Conservation (phyloP, 2,329 filamentous ascomycete species). For the Pleoardoris graminearum region DNA sequence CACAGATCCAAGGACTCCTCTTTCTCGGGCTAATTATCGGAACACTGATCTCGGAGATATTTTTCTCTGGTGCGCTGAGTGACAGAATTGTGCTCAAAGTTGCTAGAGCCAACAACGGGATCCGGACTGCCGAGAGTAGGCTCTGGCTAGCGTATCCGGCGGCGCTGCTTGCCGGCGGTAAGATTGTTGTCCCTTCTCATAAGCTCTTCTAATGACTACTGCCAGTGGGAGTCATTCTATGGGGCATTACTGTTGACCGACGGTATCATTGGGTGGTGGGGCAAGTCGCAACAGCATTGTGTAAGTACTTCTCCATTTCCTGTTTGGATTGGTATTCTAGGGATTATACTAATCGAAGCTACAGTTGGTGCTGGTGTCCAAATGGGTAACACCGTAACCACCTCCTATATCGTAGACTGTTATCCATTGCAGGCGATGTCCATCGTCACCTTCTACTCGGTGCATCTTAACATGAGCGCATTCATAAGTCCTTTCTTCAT, state of each 20-base stretch:
- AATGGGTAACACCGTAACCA: slow-evolving; percentile 4
- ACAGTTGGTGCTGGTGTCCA: slow-evolving; percentile 6
- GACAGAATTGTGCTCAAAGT: slow-evolving; percentile 1
- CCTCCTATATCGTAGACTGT: slow-evolving; percentile 6
- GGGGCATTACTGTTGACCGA: slow-evolving; percentile 2
- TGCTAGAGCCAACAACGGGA: slow-evolving; percentile 1
- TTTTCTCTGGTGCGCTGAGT: slow-evolving; percentile 5
- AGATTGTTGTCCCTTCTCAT: not conserved
- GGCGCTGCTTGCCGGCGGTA: not conserved
- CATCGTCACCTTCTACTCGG: slow-evolving; percentile 3
- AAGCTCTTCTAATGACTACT: not conserved
- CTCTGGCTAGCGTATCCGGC: slow-evolving; percentile 7
- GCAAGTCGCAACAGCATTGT: slow-evolving; percentile 2
- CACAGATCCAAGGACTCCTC: slow-evolving; percentile 7
- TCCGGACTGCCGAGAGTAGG: not conserved
- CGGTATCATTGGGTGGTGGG: slow-evolving; percentile 7
- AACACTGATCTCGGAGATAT: slow-evolving; percentile 1
- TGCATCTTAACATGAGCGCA: slow-evolving; percentile 6
- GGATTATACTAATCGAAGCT: not conserved
- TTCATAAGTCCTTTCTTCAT: slow-evolving; percentile 7
- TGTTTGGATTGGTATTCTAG: no score
- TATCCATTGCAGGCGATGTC: slow-evolving; percentile 5
- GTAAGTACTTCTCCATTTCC: slow-evolving; percentile 1
- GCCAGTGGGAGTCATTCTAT: not conserved
- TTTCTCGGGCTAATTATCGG: slow-evolving; percentile 2